These are phyloP conservation scores for Chalaropsis thielavioides DNA, from an alignment of 2,329 filamentous ascomycete genomes.

Conservation along the genomic window DNA sequence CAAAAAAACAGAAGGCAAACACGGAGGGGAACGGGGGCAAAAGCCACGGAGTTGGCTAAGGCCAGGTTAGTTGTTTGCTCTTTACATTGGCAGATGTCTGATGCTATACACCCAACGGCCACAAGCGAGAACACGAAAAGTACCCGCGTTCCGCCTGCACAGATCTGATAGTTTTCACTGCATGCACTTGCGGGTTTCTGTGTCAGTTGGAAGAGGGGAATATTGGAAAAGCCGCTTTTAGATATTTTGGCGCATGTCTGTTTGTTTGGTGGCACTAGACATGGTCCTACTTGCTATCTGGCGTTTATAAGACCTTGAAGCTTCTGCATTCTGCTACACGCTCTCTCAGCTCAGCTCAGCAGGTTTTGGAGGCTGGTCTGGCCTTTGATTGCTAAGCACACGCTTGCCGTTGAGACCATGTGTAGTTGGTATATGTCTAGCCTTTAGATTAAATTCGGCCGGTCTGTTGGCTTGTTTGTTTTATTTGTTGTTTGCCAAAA, in stretches of 20 bases:
- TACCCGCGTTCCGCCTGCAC: neutral
- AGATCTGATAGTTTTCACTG: no score
- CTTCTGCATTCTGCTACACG: neutral
- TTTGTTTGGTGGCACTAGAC: neutral
- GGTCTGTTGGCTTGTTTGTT: neutral
- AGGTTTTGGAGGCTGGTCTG: neutral
- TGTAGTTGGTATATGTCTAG: neutral
- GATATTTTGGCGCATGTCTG: neutral
- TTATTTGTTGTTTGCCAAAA: neutral
- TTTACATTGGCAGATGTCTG: neutral
- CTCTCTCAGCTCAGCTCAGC: neutral
- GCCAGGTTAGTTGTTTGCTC: neutral
- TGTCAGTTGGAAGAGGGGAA: neutral
- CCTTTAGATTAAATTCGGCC: neutral
- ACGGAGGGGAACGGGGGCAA: neutral
- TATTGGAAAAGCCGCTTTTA: neutral
- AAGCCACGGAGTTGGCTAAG: neutral
- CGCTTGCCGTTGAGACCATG: neutral
- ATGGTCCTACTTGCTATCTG: neutral
- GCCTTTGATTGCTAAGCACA: neutral
- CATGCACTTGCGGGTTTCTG: neutral
- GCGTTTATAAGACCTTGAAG: neutral
- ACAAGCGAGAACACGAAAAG: neutral
- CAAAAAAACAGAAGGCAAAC: neutral
- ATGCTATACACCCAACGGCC: neutral